Base-by-base conservation (phyloP, 2,329 filamentous ascomycete species). In the Aspergillus sclerotialis region DNA sequence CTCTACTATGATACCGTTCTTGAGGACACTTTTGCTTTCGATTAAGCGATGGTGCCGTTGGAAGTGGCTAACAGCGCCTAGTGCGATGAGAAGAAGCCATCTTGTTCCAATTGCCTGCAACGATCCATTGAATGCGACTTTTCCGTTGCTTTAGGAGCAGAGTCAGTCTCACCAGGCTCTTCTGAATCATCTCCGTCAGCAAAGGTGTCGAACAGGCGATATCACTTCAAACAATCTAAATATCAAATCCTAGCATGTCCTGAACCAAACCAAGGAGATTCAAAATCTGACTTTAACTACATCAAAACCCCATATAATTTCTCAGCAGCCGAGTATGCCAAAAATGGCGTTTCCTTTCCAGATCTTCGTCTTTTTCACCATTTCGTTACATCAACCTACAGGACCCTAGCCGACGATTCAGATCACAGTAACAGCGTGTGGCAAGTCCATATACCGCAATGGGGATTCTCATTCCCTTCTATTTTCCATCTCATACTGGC, bases 71-170 rank as follows among this genome's bases (percentile, higher is more conserved):
- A 23, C 19, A 6, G 10, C 19, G 19, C 19, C 10, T 46, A 60
- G 56, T 61, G 57, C 32, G 56, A 60, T 26, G 57, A 61, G 37
- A 52, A 47, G 28, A 50, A 45, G n/a, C 56, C 55, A 6, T 31
- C 33, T 9, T 60, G 56, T 38, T 37, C 36, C 7, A 58, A 57
- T 29, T 60, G 57, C 32, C 23, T 38, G 13, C 44, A 49, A 6
- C 55, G 58, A 35, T 42, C 44, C 7, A 43, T 53, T 11, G 42
- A 46, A 18, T 60, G 56, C 32, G 47, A 49, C 32, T 58, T 53
- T 23, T 24, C 32, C 5, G 10, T 23, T 23, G 6, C 19, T 23
- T 10, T 23, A 10, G 23, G 23, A 4, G 10, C 26, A 7, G 9
- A 28, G 13, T 7, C 11, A 7, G 9, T 28, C 9, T 14, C 10